Percentiles rank a stretch among this genome's conserved stretches.
These are phyloP conservation scores for Durusdinium trenchii DNA, from an alignment of 73 alveolate genomes.

Conservation along the genomic window DNA sequence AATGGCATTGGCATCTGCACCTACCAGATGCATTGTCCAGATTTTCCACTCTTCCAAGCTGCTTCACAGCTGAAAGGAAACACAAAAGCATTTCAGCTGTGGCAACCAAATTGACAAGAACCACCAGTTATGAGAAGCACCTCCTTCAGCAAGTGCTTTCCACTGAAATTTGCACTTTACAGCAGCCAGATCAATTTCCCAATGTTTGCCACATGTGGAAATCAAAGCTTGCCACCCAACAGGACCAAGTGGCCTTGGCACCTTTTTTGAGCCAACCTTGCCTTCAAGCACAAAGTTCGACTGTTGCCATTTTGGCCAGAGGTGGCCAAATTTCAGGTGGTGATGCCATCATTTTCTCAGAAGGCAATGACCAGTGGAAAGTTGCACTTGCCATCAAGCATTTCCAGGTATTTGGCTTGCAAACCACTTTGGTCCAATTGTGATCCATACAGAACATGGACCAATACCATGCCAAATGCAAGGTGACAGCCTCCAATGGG, in stretches of 20 bases:
- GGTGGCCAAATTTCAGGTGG: not conserved
- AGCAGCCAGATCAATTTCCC: not conserved
- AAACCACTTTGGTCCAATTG: slow-evolving; percentile 1
- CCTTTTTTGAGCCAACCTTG: not conserved
- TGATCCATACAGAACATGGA: not conserved
- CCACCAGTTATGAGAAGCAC: not conserved
- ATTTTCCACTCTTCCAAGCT: not conserved
- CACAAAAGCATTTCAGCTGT: not conserved
- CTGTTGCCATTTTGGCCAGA: not conserved
- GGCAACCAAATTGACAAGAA: not conserved
- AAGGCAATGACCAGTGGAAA: not conserved
- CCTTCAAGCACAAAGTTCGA: not conserved
- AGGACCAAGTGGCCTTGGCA: not conserved
- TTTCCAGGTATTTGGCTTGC: not conserved
- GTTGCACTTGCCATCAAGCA: not conserved
- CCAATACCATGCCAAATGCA: slow-evolving; percentile 3
- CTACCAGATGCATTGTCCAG: not conserved
- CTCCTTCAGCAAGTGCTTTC: slow-evolving; percentile 13
- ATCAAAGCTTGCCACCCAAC: not conserved
- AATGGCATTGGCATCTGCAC: slow-evolving; percentile 53
- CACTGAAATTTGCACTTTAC: not conserved
- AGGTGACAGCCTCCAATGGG: not conserved
- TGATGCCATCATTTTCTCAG: not conserved
- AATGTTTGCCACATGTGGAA: no score
- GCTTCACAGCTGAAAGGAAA: slow-evolving; percentile 37